These are phyloP conservation scores for Cordyceps sp. DNA, from an alignment of 2,329 filamentous ascomycete genomes.

Conservation along the genomic window DNA sequence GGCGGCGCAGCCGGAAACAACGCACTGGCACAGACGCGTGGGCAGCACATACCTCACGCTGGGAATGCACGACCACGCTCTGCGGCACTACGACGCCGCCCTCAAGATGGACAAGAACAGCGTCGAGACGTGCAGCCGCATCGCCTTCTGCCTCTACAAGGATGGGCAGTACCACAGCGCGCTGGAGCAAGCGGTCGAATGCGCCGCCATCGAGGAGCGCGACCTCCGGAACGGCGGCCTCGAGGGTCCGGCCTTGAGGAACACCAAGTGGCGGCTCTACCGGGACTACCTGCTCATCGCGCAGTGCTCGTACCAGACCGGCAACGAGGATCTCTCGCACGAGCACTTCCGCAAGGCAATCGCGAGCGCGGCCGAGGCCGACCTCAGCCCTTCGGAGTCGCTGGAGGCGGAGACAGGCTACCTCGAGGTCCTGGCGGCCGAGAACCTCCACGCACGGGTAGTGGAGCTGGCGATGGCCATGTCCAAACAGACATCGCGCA, in stretches of 20 bases:
- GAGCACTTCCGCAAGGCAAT: constrained; percentile 21
- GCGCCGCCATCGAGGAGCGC: constrained; percentile 17
- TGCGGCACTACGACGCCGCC: constrained; percentile 18
- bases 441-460: constrained; percentile 18
- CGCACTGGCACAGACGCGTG: constrained; percentile 20
- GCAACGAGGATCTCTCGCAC: constrained; percentile 14
- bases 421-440: constrained; percentile 17
- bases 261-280: constrained; percentile 21
- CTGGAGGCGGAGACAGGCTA: constrained; percentile 22
- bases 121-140: constrained; percentile 21
- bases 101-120: constrained; percentile 19
- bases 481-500: constrained; percentile 9
- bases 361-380: constrained; percentile 9
- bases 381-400: constrained; percentile 12
- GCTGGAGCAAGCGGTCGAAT: constrained; percentile 17
- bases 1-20: constrained; percentile 17
- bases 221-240: constrained; percentile 11
- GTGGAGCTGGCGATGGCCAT: constrained; percentile 18
- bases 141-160: constrained; percentile 20
- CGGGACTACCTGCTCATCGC: constrained; percentile 22
- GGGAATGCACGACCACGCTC: constrained; percentile 16
- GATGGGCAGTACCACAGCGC: constrained; percentile 19
- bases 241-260: constrained; percentile 8
- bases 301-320: constrained; percentile 16
- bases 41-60: constrained; percentile 22